phyloP scores from a whole-genome alignment of 345 rosid species.

The Lepidium sativum region DNA sequence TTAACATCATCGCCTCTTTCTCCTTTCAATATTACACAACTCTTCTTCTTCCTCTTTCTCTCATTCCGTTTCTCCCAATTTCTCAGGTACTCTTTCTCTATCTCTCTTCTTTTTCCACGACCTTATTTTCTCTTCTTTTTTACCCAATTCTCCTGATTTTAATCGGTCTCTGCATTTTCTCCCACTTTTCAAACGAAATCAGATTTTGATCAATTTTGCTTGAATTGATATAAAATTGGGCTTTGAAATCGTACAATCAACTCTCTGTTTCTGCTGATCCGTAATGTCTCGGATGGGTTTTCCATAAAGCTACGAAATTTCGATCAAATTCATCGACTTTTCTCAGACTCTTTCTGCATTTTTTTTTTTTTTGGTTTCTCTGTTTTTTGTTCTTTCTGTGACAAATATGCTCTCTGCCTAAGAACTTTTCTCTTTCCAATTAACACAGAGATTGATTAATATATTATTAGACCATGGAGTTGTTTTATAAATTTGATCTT shows the following conservation, averaged over 20 bases:
- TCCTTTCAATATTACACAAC: slow-evolving; percentile 5
- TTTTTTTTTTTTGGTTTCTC: not conserved
- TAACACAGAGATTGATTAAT: not conserved
- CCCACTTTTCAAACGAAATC: not conserved
- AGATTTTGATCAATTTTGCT: not conserved
- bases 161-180: not conserved
- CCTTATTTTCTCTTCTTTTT: not conserved
- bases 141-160: not conserved
- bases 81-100: slow-evolving; percentile 12
- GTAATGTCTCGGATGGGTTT: slow-evolving; percentile 3
- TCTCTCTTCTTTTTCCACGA: not conserved
- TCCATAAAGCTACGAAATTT: not conserved
- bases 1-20: not conserved
- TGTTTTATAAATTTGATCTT: not conserved
- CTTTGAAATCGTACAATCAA: not conserved
- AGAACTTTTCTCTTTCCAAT: slow-evolving; percentile 10
- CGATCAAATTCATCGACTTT: slow-evolving; percentile 19
- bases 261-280: slow-evolving; percentile 14
- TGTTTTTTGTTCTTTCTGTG: slow-evolving; percentile 1
- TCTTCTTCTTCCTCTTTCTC: not conserved
- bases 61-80: not conserved
- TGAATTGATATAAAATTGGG: not conserved
- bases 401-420: slow-evolving; percentile 22
- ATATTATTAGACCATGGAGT: not conserved
- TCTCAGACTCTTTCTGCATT: not conserved